These are phyloP conservation scores for Chytridiales sp. DNA, from an alignment of 371 early-diverging fungal genomes.

Conservation along the genomic window DNA sequence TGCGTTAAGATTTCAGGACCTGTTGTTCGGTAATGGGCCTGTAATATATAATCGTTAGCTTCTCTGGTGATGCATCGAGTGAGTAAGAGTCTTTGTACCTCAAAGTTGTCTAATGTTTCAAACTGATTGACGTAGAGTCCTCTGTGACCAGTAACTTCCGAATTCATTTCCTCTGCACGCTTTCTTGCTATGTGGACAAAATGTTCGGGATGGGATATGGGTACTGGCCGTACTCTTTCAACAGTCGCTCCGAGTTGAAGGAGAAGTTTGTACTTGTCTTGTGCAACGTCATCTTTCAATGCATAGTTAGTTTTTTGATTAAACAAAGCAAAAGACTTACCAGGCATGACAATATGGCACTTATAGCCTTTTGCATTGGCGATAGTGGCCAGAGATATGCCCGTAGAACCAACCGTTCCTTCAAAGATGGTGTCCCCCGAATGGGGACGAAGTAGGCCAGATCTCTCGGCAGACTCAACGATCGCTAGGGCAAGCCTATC, in stretches of 20 bases:
- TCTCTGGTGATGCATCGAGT: not conserved
- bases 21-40: constrained; percentile 78
- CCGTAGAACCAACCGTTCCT: constrained; percentile 79
- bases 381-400: constrained; percentile 57
- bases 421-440: constrained; percentile 82
- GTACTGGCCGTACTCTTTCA: constrained; percentile 87
- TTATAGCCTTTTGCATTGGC: constrained; percentile 83
- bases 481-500: constrained; percentile 90
- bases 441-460: constrained; percentile 58
- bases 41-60: not conserved
- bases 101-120: constrained; percentile 83
- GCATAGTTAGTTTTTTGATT: not conserved
- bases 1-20: constrained; percentile 89
- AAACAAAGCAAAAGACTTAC: not conserved
- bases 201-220: constrained; percentile 88
- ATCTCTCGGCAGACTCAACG: constrained; percentile 75
- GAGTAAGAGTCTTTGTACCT: constrained; percentile 12
- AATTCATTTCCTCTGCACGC: constrained; percentile 68
- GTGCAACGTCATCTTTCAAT: constrained; percentile 74
- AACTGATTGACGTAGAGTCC: constrained; percentile 90
- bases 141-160: constrained; percentile 27
- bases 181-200: constrained; percentile 86
- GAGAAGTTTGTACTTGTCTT: constrained; percentile 84
- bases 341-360: constrained; percentile 95
- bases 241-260: constrained; percentile 85